Evolutionary conservation across 1,284 basidiomycete genomes (phyloP).

Genomic region (Retiboletus fuscus): DNA sequence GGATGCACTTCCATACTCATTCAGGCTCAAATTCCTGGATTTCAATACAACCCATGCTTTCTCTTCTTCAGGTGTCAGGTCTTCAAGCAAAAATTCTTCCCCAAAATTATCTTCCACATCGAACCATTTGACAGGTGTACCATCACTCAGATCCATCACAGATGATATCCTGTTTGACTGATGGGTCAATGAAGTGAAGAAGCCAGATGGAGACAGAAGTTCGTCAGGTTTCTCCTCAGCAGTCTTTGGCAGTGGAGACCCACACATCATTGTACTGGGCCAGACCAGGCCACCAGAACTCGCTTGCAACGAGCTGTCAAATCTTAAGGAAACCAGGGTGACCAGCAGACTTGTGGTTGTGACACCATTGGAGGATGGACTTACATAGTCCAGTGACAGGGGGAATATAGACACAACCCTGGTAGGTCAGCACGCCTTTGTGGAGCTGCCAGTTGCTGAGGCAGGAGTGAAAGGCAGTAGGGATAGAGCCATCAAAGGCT

Average conservation of each 20-base stretch:
- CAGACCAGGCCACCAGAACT: too few relatives aligned
- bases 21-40: constrained; percentile 56
- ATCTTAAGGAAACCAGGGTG: too few relatives aligned
- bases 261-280: constrained; percentile 50
- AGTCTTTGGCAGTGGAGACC: constrained; percentile 60
- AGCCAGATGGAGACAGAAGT: constrained; percentile 44
- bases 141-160: constrained; percentile 69
- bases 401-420: too few relatives aligned
- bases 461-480: too few relatives aligned
- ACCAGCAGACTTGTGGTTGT: too few relatives aligned
- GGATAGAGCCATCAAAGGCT: too few relatives aligned
- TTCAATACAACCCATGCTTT: constrained; percentile 55
- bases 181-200: constrained; percentile 51
- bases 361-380: too few relatives aligned
- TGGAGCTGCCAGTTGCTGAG: too few relatives aligned
- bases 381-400: too few relatives aligned
- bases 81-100: constrained; percentile 77
- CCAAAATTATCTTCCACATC: constrained; percentile 72
- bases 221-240: constrained; percentile 61
- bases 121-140: constrained; percentile 71
- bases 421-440: too few relatives aligned
- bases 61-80: constrained; percentile 57
- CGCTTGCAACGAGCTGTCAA: too few relatives aligned
- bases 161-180: constrained; percentile 62
- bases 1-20: constrained; percentile 53